phyloP scores from a whole-genome alignment of 257 asterid genomes.

The Penstemon newberryi region DNA sequence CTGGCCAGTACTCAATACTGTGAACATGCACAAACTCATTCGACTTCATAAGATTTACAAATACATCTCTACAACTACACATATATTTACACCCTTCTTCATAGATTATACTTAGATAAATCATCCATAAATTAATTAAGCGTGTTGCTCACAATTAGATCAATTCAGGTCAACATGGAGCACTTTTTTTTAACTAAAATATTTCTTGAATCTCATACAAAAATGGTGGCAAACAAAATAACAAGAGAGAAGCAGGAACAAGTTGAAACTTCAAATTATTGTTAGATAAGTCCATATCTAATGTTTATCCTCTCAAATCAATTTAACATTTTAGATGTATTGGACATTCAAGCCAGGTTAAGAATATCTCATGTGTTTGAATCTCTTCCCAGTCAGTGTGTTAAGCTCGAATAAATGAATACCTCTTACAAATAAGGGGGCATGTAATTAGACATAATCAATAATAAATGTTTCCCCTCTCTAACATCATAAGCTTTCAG shows the following conservation, averaged over 20 bases:
- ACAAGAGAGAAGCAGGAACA: not conserved
- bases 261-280: not conserved
- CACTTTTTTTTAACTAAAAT: not conserved
- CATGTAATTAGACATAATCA: no score
- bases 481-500: no score
- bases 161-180: not conserved
- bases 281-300: no score
- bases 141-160: no score
- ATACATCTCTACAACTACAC: slow-evolving; percentile 2
- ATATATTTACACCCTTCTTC: not conserved
- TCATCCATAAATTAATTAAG: not conserved
- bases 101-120: not conserved
- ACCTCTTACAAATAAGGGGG: no score
- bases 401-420: no score
- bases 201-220: not conserved
- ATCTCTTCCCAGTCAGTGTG: no score
- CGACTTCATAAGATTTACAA: slow-evolving; percentile 10
- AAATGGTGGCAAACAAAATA: not conserved
- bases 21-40: slow-evolving; percentile 23
- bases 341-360: no score
- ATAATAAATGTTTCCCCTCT: no score
- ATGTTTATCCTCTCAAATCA: no score
- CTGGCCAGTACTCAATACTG: slow-evolving; percentile 99
- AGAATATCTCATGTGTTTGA: no score
- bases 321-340: no score